Conservation (phyloP, 805 yeast species). For the Kuraishia molischiana region DNA sequence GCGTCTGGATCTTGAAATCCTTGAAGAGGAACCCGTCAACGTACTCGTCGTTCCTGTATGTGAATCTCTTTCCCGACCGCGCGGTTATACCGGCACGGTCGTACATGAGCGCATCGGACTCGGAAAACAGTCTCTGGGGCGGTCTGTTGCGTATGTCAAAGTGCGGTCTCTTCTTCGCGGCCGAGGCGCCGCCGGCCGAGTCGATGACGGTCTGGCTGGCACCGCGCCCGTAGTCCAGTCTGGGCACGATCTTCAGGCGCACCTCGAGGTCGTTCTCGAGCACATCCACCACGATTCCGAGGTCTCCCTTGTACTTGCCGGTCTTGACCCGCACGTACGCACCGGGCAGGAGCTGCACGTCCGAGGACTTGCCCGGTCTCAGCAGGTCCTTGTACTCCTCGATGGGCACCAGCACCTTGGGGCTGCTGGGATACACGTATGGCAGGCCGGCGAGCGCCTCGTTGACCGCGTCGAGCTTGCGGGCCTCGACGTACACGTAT, state of each 20-base stretch:
- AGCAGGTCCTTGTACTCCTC: slow-evolving; percentile 90
- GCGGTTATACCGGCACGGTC: slow-evolving; percentile 71
- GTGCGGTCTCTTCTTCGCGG: slow-evolving; percentile 1
- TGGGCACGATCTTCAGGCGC: slow-evolving; percentile 85
- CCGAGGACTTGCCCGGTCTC: slow-evolving; percentile 82
- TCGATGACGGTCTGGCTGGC: slow-evolving; percentile 17
- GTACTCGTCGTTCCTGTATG: slow-evolving; percentile 83
- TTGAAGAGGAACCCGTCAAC: slow-evolving; percentile 81
- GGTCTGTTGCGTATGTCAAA: slow-evolving; percentile 46
- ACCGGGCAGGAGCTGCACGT: slow-evolving; percentile 84
- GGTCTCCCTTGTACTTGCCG: slow-evolving; percentile 87
- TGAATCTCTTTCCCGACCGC: slow-evolving; percentile 44
- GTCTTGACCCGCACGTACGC: slow-evolving; percentile 83
- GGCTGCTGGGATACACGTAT: slow-evolving; percentile 55
- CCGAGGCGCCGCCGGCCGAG: slow-evolving; percentile 5
- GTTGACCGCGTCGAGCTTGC: slow-evolving; percentile 85
- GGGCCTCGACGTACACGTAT: slow-evolving; percentile 89
- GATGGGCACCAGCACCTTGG: slow-evolving; percentile 84
- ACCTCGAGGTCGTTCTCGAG: slow-evolving; percentile 95
- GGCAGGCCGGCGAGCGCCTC: slow-evolving; percentile 85
- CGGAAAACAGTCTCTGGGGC: slow-evolving; percentile 77
- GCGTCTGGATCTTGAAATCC: slow-evolving; percentile 73
- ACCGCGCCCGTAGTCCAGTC: slow-evolving; percentile 80
- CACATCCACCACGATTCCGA: slow-evolving; percentile 87
- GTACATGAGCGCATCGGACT: slow-evolving; percentile 77